Conservation (phyloP, 495 filamentous ascomycete genomes). For the Umbilicaria muhlenbergii region DNA sequence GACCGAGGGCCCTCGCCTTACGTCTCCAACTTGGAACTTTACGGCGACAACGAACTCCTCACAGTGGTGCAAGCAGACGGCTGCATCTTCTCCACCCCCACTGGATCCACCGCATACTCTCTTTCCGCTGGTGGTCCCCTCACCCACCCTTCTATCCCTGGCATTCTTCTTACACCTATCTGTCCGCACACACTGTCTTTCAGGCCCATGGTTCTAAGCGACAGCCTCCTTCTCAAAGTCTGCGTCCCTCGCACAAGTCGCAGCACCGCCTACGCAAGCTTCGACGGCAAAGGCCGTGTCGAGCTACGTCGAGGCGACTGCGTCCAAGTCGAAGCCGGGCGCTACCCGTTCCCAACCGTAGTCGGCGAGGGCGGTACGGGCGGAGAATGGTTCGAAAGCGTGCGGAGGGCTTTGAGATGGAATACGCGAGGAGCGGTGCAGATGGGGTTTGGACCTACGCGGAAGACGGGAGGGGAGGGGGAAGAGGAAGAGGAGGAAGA, state of each 20-base stretch:
- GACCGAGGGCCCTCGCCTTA: constrained; percentile 95
- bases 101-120: constrained; percentile 87
- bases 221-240: constrained; percentile 78
- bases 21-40: constrained; percentile 87
- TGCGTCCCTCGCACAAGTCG: constrained; percentile 71
- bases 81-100: constrained; percentile 93
- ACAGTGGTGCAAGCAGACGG: constrained; percentile 94
- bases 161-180: constrained; percentile 93
- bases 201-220: constrained; percentile 96
- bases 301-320: constrained; percentile 86
- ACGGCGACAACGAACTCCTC: constrained; percentile 81
- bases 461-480: constrained; percentile 16
- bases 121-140: constrained; percentile 90
- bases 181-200: constrained; percentile 95
- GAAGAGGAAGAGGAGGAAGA: constrained; percentile 14
- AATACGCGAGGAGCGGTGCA: constrained; percentile 77
- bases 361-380: constrained; percentile 45
- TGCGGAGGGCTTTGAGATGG: constrained; percentile 81
- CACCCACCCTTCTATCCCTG: constrained; percentile 92
- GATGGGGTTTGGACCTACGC: constrained; percentile 52
- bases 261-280: constrained; percentile 85
- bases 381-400: constrained; percentile 89
- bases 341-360: constrained; percentile 93
- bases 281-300: constrained; percentile 89
- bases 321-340: constrained; percentile 83